Conservation (phyloP, 225 moss, liverwort and hornwort species). For the Rhytidiadelphus loreus region DNA sequence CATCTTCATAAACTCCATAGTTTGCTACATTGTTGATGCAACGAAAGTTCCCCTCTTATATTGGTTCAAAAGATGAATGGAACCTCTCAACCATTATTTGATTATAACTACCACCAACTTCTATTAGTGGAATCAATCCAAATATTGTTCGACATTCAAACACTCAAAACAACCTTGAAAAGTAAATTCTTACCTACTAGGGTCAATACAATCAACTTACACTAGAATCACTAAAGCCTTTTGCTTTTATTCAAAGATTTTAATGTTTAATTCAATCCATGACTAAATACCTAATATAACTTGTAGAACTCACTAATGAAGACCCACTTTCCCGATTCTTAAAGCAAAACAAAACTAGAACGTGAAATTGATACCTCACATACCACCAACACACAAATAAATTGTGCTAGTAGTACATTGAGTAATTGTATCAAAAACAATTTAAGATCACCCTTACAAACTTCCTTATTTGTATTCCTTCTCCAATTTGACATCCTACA, state of each 20-base stretch:
- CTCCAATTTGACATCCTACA: not conserved
- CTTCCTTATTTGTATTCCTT: fast-evolving
- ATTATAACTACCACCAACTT: not conserved
- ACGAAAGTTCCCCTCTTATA: not conserved
- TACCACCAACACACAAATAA: not conserved
- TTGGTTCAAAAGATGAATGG: fast-evolving
- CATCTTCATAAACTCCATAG: not conserved
- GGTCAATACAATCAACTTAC: fast-evolving
- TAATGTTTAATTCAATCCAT: not conserved
- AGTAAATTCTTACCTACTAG: fast-evolving
- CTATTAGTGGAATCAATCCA: not conserved
- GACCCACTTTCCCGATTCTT: fast-evolving
- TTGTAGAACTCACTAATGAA: not conserved
- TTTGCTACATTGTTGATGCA: not conserved
- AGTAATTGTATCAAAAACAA: no score
- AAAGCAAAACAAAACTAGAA: not conserved
- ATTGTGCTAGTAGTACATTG: not conserved
- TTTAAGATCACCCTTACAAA: fast-evolving
- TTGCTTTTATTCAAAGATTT: not conserved
- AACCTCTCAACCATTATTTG: not conserved
- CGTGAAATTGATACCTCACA: fast-evolving
- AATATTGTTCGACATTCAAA: not conserved
- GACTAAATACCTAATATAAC: not conserved
- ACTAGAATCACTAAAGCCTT: not conserved
- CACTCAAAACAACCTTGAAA: fast-evolving